These are phyloP conservation scores for Thuja plicata DNA, from an alignment of 83 land plant genomes.

Conservation along the genomic window DNA sequence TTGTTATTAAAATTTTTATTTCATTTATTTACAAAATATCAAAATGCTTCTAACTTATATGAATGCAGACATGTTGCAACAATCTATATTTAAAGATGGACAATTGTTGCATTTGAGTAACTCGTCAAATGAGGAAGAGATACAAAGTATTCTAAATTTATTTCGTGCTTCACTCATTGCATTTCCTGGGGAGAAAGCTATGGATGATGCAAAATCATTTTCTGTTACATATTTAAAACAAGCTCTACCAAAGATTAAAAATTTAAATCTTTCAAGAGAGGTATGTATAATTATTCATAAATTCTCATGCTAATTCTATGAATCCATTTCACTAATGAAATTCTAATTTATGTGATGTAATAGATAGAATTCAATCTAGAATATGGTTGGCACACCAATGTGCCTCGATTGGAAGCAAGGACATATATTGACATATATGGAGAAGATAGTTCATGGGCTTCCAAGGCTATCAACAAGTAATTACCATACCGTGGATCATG, in stretches of 20 bases:
- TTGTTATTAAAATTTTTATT: too few relatives aligned
- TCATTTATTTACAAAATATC: too few relatives aligned
- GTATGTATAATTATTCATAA: background rate
- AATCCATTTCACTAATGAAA: too few relatives aligned
- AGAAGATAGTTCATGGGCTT: background rate
- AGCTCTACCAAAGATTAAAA: background rate
- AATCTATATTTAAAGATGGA: background rate
- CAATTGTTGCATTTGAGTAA: too few relatives aligned
- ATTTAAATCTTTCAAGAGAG: background rate
- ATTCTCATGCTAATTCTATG: too few relatives aligned
- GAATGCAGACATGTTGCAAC: background rate
- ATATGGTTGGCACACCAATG: background rate
- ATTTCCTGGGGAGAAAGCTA: too few relatives aligned
- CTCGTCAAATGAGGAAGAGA: too few relatives aligned
- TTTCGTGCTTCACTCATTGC: too few relatives aligned
- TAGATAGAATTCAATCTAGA: background rate
- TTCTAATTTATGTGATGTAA: background rate
- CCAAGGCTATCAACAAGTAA: background rate
- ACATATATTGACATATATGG: background rate
- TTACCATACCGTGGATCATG: too few relatives aligned
- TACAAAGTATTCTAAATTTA: too few relatives aligned
- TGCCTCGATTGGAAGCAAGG: background rate
- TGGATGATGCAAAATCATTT: constrained; percentile 1
- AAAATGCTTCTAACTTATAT: background rate
- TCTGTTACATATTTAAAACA: background rate